A percentile compares a stretch with the other conserved stretches of the same genome.
Evolutionary conservation across 108 stramenopile species (phyloP).

Genomic region (Ochromonas danica): DNA sequence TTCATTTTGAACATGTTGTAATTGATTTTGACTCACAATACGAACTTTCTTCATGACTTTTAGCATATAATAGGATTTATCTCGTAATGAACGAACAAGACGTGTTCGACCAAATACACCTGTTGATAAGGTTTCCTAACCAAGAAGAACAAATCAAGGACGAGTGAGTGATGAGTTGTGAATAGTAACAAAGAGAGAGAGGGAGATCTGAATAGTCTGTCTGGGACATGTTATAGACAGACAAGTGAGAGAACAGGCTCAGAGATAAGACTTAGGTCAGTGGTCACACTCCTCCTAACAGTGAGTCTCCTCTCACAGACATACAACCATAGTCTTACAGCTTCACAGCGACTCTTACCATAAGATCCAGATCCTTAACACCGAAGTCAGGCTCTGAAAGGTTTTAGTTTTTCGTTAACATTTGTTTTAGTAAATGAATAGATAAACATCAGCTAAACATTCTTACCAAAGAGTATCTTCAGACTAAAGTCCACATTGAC

Average conservation of each 20-base stretch:
- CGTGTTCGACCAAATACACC: conserved; percentile 63
- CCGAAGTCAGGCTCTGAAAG: neutral
- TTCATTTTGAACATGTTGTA: conserved; percentile 52
- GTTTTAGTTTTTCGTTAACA: neutral
- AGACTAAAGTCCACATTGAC: neutral
- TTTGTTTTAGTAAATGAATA: neutral
- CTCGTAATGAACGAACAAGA: conserved; percentile 44
- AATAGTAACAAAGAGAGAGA: neutral
- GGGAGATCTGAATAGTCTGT: too few species aligned
- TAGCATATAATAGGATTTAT: conserved; percentile 53
- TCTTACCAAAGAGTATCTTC: conserved; percentile 1
- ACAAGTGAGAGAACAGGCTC: too few species aligned
- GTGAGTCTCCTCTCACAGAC: too few species aligned
- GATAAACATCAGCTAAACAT: neutral
- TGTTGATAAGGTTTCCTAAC: conserved; percentile 50
- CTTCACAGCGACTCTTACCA: too few species aligned
- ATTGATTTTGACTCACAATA: conserved; percentile 53
- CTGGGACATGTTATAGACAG: too few species aligned
- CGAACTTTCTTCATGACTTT: conserved; percentile 62
- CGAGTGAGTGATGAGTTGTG: neutral
- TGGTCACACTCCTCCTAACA: too few species aligned
- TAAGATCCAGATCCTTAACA: neutral
- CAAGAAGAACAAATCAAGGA: neutral
- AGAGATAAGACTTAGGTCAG: too few species aligned
- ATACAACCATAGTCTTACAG: too few species aligned